These are phyloP conservation scores for Solanum chilense DNA, from an alignment of 257 asterid species.

Conservation along the genomic window DNA sequence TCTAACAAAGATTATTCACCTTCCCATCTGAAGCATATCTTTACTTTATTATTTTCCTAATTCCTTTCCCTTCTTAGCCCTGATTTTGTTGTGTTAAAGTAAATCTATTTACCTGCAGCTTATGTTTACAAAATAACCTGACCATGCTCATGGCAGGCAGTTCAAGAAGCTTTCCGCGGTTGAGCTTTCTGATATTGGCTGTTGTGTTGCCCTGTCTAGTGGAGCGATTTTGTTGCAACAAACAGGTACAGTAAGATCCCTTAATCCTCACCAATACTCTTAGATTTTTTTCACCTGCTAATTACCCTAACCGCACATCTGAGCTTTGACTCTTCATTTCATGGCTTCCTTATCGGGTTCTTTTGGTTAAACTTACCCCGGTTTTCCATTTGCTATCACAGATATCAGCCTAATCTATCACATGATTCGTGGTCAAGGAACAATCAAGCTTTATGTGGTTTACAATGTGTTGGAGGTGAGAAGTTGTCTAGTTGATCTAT, in stretches of 20 bases:
- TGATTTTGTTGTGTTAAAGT: not conserved
- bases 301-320: not conserved
- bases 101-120: not conserved
- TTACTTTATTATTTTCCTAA: not conserved
- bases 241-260: conserved; percentile 49
- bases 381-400: conserved; percentile 16
- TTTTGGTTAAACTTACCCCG: not conserved
- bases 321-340: not conserved
- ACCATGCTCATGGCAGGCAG: conserved; percentile 95
- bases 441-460: conserved; percentile 88
- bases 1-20: not conserved
- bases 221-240: conserved; percentile 83
- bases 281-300: not conserved
- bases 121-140: conserved; percentile 36
- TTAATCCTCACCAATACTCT: not conserved
- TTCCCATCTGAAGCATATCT: not conserved
- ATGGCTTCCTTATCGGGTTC: not conserved
- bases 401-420: conserved; percentile 98
- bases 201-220: conserved; percentile 52
- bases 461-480: conserved; percentile 97
- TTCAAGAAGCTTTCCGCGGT: conserved; percentile 78
- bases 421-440: conserved; percentile 99
- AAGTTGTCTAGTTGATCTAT: not conserved
- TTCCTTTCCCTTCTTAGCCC: not conserved
- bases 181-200: conserved; percentile 87